Evolutionary conservation across 2,329 filamentous ascomycete species (phyloP).

Genomic region (Cadophora gregata): DNA sequence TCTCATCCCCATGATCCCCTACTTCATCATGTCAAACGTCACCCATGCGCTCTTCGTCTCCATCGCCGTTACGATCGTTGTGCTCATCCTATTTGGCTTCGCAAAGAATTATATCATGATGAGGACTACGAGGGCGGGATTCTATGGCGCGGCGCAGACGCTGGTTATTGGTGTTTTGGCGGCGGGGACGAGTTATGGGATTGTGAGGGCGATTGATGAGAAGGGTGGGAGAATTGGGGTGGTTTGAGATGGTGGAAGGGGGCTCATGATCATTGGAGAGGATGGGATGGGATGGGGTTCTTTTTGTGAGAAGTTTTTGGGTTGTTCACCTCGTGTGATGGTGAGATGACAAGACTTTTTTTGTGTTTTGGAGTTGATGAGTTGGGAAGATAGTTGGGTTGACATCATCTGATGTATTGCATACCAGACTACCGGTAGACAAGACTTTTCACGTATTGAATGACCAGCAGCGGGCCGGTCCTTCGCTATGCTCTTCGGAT

Average conservation of each 20-base stretch:
- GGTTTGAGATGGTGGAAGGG: neutral
- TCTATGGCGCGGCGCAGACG: constrained; percentile 68
- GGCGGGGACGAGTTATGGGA: constrained; percentile 68
- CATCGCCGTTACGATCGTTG: constrained; percentile 56
- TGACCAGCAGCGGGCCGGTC: neutral
- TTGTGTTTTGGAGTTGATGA: neutral
- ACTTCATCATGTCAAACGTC: constrained; percentile 52
- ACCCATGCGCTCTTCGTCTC: constrained; percentile 52
- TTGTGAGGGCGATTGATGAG: constrained; percentile 62
- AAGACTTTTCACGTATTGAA: neutral
- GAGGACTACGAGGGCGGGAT: constrained; percentile 56
- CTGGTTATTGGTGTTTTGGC: constrained; percentile 68
- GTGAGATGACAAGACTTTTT: neutral
- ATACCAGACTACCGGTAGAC: neutral
- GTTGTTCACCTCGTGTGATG: no score
- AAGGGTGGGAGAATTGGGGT: neutral
- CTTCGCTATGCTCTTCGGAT: neutral
- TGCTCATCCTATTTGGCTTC: constrained; percentile 57
- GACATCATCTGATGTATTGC: neutral
- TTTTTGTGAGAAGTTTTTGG: neutral
- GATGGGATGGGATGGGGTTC: neutral
- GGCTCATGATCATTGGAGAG: neutral
- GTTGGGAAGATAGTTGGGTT: neutral
- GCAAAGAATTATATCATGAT: constrained; percentile 49
- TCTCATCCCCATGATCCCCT: constrained; percentile 57